phyloP scores from a whole-genome alignment of 257 asterid genomes.

The Thymus quinquecostatus region DNA sequence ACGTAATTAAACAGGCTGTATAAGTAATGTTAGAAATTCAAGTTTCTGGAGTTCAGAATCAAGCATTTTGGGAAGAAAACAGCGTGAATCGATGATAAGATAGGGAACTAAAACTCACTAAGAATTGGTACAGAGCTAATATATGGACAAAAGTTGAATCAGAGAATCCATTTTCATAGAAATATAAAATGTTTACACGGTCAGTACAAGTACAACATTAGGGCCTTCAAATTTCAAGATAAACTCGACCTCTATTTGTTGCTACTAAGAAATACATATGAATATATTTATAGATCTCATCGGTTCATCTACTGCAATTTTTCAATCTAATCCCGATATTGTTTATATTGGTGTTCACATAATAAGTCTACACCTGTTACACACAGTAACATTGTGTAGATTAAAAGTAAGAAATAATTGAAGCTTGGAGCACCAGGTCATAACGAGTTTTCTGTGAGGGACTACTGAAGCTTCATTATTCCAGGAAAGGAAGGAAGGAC shows the following conservation, averaged over 20 bases:
- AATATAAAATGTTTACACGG: neutral
- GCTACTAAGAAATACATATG: neutral
- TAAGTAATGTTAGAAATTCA: neutral
- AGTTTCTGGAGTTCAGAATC: slow-evolving; percentile 13
- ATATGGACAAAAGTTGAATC: neutral
- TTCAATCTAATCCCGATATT: slow-evolving; percentile 14
- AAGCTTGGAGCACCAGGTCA: neutral
- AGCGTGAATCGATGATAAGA: neutral
- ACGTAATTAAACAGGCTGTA: neutral
- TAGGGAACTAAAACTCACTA: neutral
- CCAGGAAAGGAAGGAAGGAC: slow-evolving; percentile 92
- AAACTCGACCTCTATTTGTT: neutral
- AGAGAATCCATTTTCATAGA: slow-evolving; percentile 4
- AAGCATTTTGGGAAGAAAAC: slow-evolving; percentile 4
- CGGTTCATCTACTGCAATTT: neutral
- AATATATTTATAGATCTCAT: neutral
- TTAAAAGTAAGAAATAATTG: neutral
- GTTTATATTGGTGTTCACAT: neutral
- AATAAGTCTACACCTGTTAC: neutral
- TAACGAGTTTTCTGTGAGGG: neutral
- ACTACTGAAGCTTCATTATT: slow-evolving; percentile 63
- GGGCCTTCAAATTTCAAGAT: neutral
- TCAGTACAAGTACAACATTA: neutral
- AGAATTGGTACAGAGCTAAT: neutral
- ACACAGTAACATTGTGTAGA: neutral